Evolutionary conservation across 441 rosid species (phyloP).

Genomic region (Euphorbia celastroides): DNA sequence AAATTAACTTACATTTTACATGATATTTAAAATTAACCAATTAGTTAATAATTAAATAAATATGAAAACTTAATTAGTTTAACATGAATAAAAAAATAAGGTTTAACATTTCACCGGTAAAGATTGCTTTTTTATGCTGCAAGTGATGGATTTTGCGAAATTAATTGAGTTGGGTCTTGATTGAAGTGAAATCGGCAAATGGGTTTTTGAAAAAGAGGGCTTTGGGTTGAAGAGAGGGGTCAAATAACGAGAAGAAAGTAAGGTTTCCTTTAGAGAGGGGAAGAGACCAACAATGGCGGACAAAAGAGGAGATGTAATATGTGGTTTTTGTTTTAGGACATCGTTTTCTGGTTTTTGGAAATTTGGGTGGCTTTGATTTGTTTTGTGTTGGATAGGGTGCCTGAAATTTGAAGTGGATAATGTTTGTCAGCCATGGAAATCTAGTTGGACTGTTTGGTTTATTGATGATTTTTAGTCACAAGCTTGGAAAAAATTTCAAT

Average conservation of each 20-base stretch:
- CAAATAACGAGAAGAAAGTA: constrained; percentile 60
- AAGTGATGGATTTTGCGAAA: constrained; percentile 31
- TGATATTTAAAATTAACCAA: too few species aligned
- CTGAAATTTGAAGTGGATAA: constrained; percentile 43
- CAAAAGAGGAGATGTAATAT: not conserved
- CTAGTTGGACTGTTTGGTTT: constrained; percentile 27
- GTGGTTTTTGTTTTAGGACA: not conserved
- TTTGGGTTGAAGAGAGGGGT: constrained; percentile 48
- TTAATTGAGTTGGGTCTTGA: constrained; percentile 33
- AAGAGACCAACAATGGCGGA: constrained; percentile 19
- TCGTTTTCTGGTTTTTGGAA: constrained; percentile 17
- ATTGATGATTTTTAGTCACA: not conserved
- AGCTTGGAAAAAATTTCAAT: not conserved
- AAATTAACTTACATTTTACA: too few species aligned
- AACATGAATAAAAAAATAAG: too few species aligned
- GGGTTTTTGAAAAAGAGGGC: constrained; percentile 25
- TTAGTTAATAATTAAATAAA: too few species aligned
- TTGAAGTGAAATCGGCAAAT: constrained; percentile 33
- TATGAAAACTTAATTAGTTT: too few species aligned
- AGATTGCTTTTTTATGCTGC: constrained; percentile 38
- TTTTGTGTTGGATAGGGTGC: constrained; percentile 41
- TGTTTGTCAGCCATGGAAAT: constrained; percentile 25
- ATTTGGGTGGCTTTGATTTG: constrained; percentile 40
- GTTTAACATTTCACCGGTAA: constrained; percentile 26
- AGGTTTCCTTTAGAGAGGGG: constrained; percentile 56